phyloP scores from a whole-genome alignment of 2,329 filamentous ascomycete genomes.

The Parastagonospora avenae region DNA sequence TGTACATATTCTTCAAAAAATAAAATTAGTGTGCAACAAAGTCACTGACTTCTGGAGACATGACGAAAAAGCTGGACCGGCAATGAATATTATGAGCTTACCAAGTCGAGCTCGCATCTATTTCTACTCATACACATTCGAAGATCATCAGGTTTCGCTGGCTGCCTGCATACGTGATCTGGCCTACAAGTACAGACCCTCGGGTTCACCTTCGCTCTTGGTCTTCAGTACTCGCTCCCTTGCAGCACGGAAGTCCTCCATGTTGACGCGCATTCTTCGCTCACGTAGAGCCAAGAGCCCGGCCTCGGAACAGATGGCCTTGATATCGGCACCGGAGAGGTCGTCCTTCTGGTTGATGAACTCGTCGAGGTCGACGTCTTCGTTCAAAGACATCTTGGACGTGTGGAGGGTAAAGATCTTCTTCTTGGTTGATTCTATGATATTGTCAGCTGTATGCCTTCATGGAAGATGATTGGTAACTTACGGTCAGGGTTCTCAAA shows the following conservation, averaged over 20 bases:
- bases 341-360: slow-evolving; percentile 98
- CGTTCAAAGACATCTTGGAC: slow-evolving; percentile 96
- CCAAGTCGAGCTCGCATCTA: slow-evolving; percentile 2
- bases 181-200: slow-evolving; percentile 93
- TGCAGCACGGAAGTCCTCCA: slow-evolving; percentile 94
- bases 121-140: slow-evolving; percentile 26
- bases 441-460: slow-evolving; percentile 58
- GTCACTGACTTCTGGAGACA: neutral
- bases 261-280: slow-evolving; percentile 96
- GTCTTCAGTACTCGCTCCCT: slow-evolving; percentile 95
- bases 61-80: neutral
- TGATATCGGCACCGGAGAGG: slow-evolving; percentile 95
- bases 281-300: slow-evolving; percentile 93
- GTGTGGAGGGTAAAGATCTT: slow-evolving; percentile 99
- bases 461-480: slow-evolving; percentile 27
- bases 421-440: slow-evolving; percentile 84
- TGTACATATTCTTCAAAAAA: neutral
- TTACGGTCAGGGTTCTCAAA: slow-evolving; percentile 74
- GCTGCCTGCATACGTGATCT: neutral
- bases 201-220: slow-evolving; percentile 97
- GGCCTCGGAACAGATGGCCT: slow-evolving; percentile 97
- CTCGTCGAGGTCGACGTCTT: slow-evolving; percentile 97
- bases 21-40: neutral
- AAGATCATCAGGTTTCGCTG: neutral
- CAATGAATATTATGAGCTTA: slow-evolving; percentile 11